A percentile compares a stretch with the other conserved stretches of the same genome.
phyloP scores from a whole-genome alignment of 2,329 filamentous ascomycete species.

The Grosmannia clavigera region DNA sequence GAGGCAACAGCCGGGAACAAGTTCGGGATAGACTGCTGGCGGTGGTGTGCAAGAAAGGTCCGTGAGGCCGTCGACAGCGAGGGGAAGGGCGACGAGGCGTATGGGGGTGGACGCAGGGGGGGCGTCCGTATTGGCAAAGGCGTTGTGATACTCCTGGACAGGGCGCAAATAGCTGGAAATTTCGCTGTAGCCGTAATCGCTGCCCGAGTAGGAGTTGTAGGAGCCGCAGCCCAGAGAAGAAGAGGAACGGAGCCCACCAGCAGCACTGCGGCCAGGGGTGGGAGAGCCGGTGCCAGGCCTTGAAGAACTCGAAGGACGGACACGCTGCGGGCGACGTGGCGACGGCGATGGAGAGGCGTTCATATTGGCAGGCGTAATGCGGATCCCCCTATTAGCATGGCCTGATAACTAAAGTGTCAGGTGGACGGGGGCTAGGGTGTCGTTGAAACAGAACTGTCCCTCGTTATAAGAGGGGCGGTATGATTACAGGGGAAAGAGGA shows the following conservation, averaged over 20 bases:
- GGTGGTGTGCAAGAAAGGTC: conserved; percentile 17
- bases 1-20: conserved; percentile 17
- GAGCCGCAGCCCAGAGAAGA: neutral
- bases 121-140: conserved; percentile 16
- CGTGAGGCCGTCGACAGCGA: conserved; percentile 11
- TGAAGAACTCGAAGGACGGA: neutral
- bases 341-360: conserved; percentile 5
- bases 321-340: conserved; percentile 7
- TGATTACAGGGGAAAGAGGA: too few relatives aligned
- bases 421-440: neutral
- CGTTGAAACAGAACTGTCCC: neutral
- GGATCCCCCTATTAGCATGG: conserved; percentile 20
- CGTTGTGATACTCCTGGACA: conserved; percentile 22
- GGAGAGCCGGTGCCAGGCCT: neutral
- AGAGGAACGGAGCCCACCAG: neutral
- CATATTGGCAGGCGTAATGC: conserved; percentile 2
- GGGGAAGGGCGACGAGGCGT: conserved; percentile 6
- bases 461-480: too few relatives aligned
- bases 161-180: conserved; percentile 10
- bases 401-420: conserved; percentile 16
- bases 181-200: neutral
- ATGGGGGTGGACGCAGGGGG: conserved; percentile 1
- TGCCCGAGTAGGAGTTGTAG: neutral
- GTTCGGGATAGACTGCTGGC: conserved; percentile 25
- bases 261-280: neutral